Evolutionary conservation across 176 grass and related monocot species (phyloP).

Genomic region (Melocanna baccifera): DNA sequence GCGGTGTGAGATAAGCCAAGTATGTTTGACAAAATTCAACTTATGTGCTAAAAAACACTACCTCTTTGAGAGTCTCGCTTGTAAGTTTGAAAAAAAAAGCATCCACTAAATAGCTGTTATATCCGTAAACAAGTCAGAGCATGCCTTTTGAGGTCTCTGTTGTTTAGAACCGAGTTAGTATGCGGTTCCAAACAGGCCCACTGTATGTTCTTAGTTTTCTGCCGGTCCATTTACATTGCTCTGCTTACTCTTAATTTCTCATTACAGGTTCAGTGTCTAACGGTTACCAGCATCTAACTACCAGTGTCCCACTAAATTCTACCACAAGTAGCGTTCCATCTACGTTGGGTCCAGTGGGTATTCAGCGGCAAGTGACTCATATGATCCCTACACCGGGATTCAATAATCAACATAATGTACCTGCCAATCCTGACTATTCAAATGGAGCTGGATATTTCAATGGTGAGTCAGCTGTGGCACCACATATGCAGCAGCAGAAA

Average conservation of each 20-base stretch:
- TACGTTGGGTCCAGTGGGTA: constrained; percentile 51
- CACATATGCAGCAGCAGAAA: constrained; percentile 69
- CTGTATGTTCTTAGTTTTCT: constrained; percentile 11
- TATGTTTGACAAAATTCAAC: constrained; percentile 7
- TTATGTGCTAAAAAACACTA: not conserved
- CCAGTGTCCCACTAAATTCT: constrained; percentile 58
- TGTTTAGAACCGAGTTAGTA: constrained; percentile 18
- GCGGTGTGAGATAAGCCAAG: not conserved
- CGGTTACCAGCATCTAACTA: constrained; percentile 59
- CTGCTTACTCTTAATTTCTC: constrained; percentile 30
- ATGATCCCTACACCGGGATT: constrained; percentile 97
- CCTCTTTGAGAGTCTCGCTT: not conserved
- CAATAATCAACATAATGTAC: constrained; percentile 56
- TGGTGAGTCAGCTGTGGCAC: constrained; percentile 53
- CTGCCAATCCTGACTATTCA: constrained; percentile 68
- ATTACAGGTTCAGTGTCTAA: constrained; percentile 64
- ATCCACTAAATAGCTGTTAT: constrained; percentile 13
- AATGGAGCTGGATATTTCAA: constrained; percentile 83
- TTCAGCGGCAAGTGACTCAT: constrained; percentile 69
- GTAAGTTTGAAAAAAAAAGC: not conserved
- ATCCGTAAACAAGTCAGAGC: not conserved
- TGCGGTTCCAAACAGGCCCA: not conserved
- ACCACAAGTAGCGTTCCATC: constrained; percentile 52
- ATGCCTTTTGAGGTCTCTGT: constrained; percentile 5
- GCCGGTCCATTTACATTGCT: not conserved